These are phyloP conservation scores for Hymenotorrendiella dingleyae DNA, from an alignment of 2,329 filamentous ascomycete genomes.

Conservation along the genomic window DNA sequence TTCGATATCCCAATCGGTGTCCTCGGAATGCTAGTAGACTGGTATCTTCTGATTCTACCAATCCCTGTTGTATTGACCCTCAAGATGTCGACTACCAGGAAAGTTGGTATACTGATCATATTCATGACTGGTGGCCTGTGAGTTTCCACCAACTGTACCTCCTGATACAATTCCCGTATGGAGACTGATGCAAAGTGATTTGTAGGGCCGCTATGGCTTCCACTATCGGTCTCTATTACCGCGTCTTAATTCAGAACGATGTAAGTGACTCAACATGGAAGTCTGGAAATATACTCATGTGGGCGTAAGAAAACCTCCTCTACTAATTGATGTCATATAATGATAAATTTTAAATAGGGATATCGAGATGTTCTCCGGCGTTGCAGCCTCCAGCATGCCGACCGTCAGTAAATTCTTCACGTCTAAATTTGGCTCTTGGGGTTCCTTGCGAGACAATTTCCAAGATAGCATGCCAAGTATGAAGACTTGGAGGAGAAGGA, in stretches of 20 bases:
- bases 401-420: not conserved
- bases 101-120: not conserved
- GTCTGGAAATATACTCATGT: not conserved
- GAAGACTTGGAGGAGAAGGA: too few relatives aligned
- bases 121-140: not conserved
- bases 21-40: not conserved
- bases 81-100: not conserved
- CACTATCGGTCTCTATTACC: not conserved
- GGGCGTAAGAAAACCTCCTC: not conserved
- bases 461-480: too few relatives aligned
- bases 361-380: not conserved
- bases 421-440: too few relatives aligned
- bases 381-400: not conserved
- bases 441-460: too few relatives aligned
- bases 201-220: not conserved
- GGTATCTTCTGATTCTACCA: not conserved
- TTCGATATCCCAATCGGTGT: not conserved
- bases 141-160: not conserved
- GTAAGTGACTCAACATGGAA: not conserved
- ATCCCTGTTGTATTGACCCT: not conserved
- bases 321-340: not conserved
- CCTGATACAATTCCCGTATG: not conserved
- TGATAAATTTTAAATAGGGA: not conserved
- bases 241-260: not conserved
- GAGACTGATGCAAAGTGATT: not conserved